A percentile compares a stretch with the other conserved stretches of the same genome.
These are phyloP conservation scores for Rhodotorula graminis DNA, from an alignment of 768 basidiomycete genomes.

Conservation along the genomic window DNA sequence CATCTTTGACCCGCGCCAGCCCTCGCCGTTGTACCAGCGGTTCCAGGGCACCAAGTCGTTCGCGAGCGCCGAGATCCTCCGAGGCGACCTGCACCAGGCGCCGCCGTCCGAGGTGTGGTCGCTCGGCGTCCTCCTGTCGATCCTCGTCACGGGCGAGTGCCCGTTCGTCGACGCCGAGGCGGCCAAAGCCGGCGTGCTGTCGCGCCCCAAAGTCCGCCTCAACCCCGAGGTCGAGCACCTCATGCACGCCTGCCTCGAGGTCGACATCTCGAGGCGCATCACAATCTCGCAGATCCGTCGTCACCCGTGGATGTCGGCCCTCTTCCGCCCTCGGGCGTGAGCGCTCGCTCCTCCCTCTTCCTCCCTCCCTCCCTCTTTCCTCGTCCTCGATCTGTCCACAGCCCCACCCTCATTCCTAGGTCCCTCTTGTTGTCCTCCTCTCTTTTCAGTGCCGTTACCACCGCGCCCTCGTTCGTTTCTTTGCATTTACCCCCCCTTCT, in stretches of 20 bases:
- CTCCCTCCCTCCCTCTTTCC: neutral
- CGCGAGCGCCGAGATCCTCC: constrained; percentile 47
- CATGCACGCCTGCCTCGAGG: constrained; percentile 30
- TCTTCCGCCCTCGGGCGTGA: constrained; percentile 9
- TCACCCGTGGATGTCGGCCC: constrained; percentile 26
- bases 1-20: constrained; percentile 60
- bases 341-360: neutral
- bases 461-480: too few relatives aligned
- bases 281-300: constrained; percentile 28
- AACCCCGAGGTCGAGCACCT: constrained; percentile 26
- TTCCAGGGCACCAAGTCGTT: constrained; percentile 54
- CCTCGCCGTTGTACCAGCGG: constrained; percentile 64
- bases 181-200: constrained; percentile 25
- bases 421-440: too few relatives aligned
- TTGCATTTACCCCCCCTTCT: too few relatives aligned
- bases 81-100: constrained; percentile 47
- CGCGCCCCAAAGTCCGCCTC: constrained; percentile 21
- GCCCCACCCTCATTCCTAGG: neutral
- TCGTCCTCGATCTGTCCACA: neutral
- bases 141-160: constrained; percentile 50
- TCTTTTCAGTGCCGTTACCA: too few relatives aligned
- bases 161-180: constrained; percentile 45
- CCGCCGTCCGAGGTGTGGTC: constrained; percentile 51
- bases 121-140: constrained; percentile 50
- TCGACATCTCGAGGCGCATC: constrained; percentile 26